phyloP scores from a whole-genome alignment of 805 yeast species.

The Danielia oregonensis region DNA sequence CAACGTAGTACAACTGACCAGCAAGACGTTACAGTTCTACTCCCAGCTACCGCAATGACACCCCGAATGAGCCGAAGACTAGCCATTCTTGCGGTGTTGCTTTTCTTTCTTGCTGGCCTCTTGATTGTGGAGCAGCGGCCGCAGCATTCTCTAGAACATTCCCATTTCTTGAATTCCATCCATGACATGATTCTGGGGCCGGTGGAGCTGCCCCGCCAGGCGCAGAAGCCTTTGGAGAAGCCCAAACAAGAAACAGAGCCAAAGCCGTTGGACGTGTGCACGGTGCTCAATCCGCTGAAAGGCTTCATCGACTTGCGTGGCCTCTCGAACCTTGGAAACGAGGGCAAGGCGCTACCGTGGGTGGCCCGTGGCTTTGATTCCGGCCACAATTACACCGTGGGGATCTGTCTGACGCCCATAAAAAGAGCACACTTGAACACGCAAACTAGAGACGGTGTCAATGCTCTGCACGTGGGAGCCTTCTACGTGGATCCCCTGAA shows the following conservation, averaged over 20 bases:
- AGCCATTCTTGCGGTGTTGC: conserved; percentile 5
- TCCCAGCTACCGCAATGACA: no score
- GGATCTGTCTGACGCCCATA: conserved; percentile 63
- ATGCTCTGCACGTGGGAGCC: conserved; percentile 51
- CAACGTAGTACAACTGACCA: no score
- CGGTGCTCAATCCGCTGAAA: conserved; percentile 39
- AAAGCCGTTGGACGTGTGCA: conserved; percentile 34
- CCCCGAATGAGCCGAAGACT: conserved; percentile 11
- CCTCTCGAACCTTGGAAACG: conserved; percentile 45
- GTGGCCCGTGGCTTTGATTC: conserved; percentile 66
- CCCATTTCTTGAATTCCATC: conserved; percentile 8
- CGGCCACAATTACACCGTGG: conserved; percentile 68
- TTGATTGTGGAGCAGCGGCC: conserved; percentile 15
- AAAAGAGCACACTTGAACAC: conserved; percentile 15
- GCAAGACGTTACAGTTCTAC: no score
- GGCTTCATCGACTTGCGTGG: conserved; percentile 51
- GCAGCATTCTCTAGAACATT: conserved; percentile 5
- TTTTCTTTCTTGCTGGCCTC: conserved; percentile 15
- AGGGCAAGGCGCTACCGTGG: conserved; percentile 52
- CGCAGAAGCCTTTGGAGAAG: neutral
- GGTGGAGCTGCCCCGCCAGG: neutral
- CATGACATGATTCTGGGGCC: conserved; percentile 7
- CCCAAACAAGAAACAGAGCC: conserved; percentile 2
- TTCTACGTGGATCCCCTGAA: conserved; percentile 44
- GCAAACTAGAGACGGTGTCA: conserved; percentile 31